phyloP scores from a whole-genome alignment of 139 green algal species.

The Gonium pectorale region DNA sequence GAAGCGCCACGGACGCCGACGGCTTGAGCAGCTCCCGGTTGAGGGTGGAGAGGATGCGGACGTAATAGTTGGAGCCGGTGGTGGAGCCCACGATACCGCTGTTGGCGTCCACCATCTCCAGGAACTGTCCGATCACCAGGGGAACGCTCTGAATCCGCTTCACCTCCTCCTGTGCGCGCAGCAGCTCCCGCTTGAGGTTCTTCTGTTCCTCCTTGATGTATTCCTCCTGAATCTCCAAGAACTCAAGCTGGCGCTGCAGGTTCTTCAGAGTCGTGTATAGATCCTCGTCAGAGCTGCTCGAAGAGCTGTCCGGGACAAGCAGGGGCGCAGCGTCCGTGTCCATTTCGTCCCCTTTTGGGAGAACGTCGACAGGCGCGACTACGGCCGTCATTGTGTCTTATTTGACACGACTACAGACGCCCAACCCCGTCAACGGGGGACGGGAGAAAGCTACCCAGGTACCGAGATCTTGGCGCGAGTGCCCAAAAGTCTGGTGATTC shows the following conservation, averaged over 20 bases:
- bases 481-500: too few species aligned
- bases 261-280: conserved; percentile 93
- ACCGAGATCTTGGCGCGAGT: too few species aligned
- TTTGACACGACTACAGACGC: too few species aligned
- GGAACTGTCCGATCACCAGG: conserved; percentile 98
- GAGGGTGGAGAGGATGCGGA: conserved; percentile 95
- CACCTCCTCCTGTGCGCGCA: conserved; percentile 98
- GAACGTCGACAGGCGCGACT: conserved; percentile 40
- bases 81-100: conserved; percentile 98
- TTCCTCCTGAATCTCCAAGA: conserved; percentile 99
- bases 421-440: too few species aligned
- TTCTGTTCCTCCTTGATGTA: conserved; percentile 99
- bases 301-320: neutral
- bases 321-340: conserved; percentile 42
- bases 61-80: conserved; percentile 92
- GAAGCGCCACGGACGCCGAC: conserved; percentile 93
- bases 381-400: too few species aligned
- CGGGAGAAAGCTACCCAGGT: too few species aligned
- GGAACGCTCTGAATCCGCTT: conserved; percentile 98
- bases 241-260: conserved; percentile 96
- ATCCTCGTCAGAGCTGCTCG: conserved; percentile 67
- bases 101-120: conserved; percentile 98
- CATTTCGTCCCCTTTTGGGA: conserved; percentile 45
- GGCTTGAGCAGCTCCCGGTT: conserved; percentile 98
- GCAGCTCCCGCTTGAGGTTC: conserved; percentile 97